Evolutionary conservation across 208 protist species (phyloP), one percentile per base, ranked within the genome.

Genomic region (Crithidia expoeki): DNA sequence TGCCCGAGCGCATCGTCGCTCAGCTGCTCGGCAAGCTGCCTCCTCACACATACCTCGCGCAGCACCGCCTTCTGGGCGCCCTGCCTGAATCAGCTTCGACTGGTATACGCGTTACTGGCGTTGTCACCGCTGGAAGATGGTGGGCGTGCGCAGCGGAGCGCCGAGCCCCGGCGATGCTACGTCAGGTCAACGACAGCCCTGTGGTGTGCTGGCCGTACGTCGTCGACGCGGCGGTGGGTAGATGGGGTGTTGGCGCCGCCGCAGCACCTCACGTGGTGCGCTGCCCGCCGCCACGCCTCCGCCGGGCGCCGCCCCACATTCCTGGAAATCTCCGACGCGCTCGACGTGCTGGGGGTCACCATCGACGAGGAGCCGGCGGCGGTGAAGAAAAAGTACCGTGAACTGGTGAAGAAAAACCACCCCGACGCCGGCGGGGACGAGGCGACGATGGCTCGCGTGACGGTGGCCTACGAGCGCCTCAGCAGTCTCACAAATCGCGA

Each of bases 371-470:
- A 84, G 33, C 27, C 70, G 4, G 79, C 78, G 56, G 60, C 52
- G 34, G 30, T 90, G 11, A 94, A 94, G 77, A 81, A 72, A 55
- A 62, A 79, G 33, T 94, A 94, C 67, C 86, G 84, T 28, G 84
- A 90, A 34, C 74, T 92, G 21, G 84, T 82, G 5, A 84, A 84
- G 50, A 79, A 83, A 52, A 69, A 95, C 72, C 90, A 95, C 74
- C 90, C 90, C 4, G 90, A 95, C 64, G 84, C 85, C 10, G 90
- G 90, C 33, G 90, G 90, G 28, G 84, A 92, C 28, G 90, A 65
- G 28, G 76, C 72, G 33, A 61, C 69, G 27, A 95, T 95, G 90
- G 63, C 84, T 34, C 55, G 68, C n/a, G 90, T 95, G 47, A 94
- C 88, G 19, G 86, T 94, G n/a, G 80, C 86, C 9, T 94, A 95